A percentile compares a stretch with the other conserved stretches of the same genome.
Evolutionary conservation across 768 basidiomycete species (phyloP).

Genomic region (Nidula microcarpa): DNA sequence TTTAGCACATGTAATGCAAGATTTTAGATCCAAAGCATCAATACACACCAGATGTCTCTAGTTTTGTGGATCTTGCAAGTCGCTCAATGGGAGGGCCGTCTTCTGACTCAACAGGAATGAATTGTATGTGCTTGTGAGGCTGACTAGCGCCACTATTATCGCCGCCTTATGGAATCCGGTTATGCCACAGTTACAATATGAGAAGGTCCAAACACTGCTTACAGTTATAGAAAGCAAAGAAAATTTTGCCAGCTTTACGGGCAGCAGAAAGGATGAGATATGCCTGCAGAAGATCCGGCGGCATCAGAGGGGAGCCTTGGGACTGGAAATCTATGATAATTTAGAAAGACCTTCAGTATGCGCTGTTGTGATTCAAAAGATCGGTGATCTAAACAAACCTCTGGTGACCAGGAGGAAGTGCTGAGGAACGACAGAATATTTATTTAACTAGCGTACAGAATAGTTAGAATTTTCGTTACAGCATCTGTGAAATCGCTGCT

Average conservation of each 20-base stretch:
- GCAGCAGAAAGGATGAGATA: constrained; percentile 76
- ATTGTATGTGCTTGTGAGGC: constrained; percentile 88
- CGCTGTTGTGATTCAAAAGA: neutral
- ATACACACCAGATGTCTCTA: constrained; percentile 56
- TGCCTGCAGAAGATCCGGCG: constrained; percentile 72
- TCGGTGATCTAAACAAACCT: constrained; percentile 36
- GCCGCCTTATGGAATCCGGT: constrained; percentile 47
- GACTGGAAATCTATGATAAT: constrained; percentile 57
- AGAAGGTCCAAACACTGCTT: constrained; percentile 15
- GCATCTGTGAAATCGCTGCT: constrained; percentile 14
- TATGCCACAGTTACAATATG: neutral
- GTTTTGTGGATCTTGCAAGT: constrained; percentile 50
- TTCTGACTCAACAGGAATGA: constrained; percentile 58
- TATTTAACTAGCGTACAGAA: constrained; percentile 62
- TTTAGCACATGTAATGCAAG: neutral
- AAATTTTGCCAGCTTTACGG: constrained; percentile 48
- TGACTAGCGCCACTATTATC: constrained; percentile 84
- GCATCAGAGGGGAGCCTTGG: constrained; percentile 78
- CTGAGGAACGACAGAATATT: constrained; percentile 77
- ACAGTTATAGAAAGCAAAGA: constrained; percentile 94
- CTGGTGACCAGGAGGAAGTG: constrained; percentile 90
- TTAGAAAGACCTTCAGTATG: neutral
- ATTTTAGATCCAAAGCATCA: neutral
- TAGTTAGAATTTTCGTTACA: neutral
- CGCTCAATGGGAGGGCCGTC: constrained; percentile 77